These are phyloP conservation scores for Apiospora marii DNA, from an alignment of 2,329 filamentous ascomycete genomes.

Conservation along the genomic window DNA sequence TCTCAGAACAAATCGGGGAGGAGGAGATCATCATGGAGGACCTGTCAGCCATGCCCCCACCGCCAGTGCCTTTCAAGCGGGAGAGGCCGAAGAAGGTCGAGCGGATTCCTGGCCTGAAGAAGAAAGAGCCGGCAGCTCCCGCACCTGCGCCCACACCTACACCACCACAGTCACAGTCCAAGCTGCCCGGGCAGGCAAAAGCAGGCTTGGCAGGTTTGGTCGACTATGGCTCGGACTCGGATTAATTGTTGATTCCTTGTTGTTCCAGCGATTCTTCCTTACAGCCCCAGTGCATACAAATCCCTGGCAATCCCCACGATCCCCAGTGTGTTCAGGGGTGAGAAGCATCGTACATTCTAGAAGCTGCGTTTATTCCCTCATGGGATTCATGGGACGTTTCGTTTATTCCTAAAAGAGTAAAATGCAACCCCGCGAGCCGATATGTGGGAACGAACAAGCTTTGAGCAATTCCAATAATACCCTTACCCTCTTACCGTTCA, in stretches of 20 bases:
- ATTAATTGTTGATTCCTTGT: conserved; percentile 19
- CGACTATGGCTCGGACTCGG: conserved; percentile 30
- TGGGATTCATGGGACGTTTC: too few species aligned
- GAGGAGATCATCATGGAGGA: conserved; percentile 35
- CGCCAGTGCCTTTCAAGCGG: conserved; percentile 72
- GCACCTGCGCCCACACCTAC: conserved; percentile 23
- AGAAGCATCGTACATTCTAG: too few species aligned
- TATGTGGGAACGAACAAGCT: not conserved
- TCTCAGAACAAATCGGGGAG: conserved; percentile 54
- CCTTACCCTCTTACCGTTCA: not conserved
- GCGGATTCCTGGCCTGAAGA: conserved; percentile 80
- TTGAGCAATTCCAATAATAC: not conserved
- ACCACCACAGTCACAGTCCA: conserved; percentile 21
- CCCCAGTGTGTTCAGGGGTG: too few species aligned
- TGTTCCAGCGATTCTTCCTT: too few species aligned
- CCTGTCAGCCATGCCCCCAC: conserved; percentile 45
- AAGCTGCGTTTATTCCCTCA: too few species aligned
- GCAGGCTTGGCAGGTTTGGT: conserved; percentile 24
- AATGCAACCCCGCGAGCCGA: too few species aligned
- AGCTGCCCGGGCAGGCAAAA: conserved; percentile 1
- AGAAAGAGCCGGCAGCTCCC: conserved; percentile 59
- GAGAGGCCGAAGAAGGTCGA: conserved; percentile 81
- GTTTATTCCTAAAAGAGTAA: too few species aligned
- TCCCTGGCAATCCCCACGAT: too few species aligned
- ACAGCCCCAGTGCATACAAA: too few species aligned